phyloP scores from a whole-genome alignment of 1,139 yeast genomes.

The Yamadazyma pseudoaaseri region DNA sequence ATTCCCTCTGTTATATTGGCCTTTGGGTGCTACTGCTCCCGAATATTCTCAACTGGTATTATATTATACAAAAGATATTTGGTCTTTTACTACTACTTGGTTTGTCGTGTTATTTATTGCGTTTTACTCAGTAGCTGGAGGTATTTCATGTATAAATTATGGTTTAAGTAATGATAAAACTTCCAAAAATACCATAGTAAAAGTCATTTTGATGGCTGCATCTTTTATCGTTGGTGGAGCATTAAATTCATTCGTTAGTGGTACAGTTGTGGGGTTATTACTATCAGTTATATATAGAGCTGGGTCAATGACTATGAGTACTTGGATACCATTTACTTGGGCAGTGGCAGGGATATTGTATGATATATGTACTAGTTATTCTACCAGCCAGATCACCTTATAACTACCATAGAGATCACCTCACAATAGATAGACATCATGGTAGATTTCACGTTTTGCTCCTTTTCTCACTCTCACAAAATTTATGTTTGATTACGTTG shows the following conservation, averaged over 20 bases:
- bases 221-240: conserved; percentile 55
- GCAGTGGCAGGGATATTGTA: conserved; percentile 66
- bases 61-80: conserved; percentile 71
- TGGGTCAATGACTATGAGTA: conserved; percentile 79
- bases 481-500: conserved; percentile 12
- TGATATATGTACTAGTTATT: conserved; percentile 64
- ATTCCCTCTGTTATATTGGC: conserved; percentile 84
- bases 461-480: no score
- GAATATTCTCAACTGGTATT: conserved; percentile 55
- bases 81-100: conserved; percentile 86
- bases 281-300: conserved; percentile 67
- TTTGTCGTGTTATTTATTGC: conserved; percentile 63
- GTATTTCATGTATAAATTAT: conserved; percentile 52
- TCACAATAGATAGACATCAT: no score
- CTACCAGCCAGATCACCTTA: conserved; percentile 38
- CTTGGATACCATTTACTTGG: conserved; percentile 91
- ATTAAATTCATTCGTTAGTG: conserved; percentile 64
- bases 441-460: background rate
- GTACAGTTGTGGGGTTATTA: conserved; percentile 72
- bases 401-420: conserved; percentile 11
- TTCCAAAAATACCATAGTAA: conserved; percentile 1
- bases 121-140: conserved; percentile 66
- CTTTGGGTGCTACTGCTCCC: conserved; percentile 44
- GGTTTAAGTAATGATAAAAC: conserved; percentile 21
- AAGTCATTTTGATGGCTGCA: conserved; percentile 35